Conservation (phyloP, 768 basidiomycete species). For the Kwoniella dendrophila region DNA sequence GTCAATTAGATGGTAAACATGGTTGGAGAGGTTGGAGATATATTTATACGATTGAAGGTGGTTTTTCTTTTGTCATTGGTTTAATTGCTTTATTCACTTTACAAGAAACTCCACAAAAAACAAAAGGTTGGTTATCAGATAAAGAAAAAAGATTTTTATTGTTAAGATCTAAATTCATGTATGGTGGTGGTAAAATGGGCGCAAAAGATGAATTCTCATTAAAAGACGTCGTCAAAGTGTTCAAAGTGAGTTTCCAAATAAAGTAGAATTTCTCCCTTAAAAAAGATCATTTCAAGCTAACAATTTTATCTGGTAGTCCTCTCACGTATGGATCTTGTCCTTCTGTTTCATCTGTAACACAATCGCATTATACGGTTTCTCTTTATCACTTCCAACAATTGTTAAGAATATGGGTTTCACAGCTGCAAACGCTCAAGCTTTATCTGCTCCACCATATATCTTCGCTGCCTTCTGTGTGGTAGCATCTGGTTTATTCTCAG, state of each 20-base stretch:
- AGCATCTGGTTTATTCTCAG: conserved; percentile 27
- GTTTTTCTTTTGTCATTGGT: conserved; percentile 29
- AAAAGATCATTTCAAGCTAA: no score
- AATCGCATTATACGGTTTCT: conserved; percentile 43
- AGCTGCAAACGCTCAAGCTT: conserved; percentile 38
- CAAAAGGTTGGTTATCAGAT: conserved; percentile 31
- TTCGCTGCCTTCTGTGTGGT: conserved; percentile 43
- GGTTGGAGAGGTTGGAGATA: conserved; percentile 39
- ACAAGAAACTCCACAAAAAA: conserved; percentile 31
- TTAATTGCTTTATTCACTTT: conserved; percentile 26
- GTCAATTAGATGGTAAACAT: conserved; percentile 22
- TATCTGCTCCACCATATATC: conserved; percentile 42
- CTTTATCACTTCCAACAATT: conserved; percentile 44
- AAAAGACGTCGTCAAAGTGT: conserved; percentile 20
- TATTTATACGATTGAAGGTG: conserved; percentile 41
- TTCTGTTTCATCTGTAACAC: conserved; percentile 37
- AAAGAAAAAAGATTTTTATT: conserved; percentile 35
- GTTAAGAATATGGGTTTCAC: conserved; percentile 45
- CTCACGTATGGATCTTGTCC: conserved; percentile 35
- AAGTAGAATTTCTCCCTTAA: neutral
- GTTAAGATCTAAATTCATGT: conserved; percentile 31
- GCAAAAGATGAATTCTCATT: conserved; percentile 22
- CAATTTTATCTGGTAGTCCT: no score
- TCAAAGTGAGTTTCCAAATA: conserved; percentile 25
- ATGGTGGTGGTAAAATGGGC: conserved; percentile 25